Conservation (phyloP, 805 yeast species). For the Cephaloascus albidus region DNA sequence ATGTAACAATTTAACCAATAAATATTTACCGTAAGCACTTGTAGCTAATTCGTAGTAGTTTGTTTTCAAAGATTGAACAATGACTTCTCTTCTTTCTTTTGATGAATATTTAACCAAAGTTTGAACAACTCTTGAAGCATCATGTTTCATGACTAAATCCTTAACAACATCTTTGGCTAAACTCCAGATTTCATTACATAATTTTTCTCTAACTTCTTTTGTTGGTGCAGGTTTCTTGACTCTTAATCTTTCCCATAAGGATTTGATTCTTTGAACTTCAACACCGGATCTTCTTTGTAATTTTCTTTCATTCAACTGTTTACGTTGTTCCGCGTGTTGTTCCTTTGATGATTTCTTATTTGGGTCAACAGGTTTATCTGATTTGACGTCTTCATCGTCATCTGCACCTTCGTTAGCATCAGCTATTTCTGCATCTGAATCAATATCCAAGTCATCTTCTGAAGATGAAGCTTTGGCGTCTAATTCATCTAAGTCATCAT, state of each 20-base stretch:
- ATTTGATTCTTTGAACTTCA: constrained; percentile 77
- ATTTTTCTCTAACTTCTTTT: constrained; percentile 62
- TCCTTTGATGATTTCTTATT: constrained; percentile 48
- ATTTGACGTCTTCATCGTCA: constrained; percentile 17
- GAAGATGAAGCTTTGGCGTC: constrained; percentile 9
- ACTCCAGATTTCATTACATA: constrained; percentile 80
- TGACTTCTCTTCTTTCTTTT: constrained; percentile 65
- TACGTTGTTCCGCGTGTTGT: constrained; percentile 77
- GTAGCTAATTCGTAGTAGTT: constrained; percentile 77
- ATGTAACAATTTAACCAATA: constrained; percentile 80
- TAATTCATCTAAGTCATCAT: constrained; percentile 14
- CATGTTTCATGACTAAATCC: constrained; percentile 90
- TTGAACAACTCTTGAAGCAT: constrained; percentile 93
- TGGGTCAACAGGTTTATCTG: constrained; percentile 20
- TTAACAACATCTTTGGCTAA: constrained; percentile 66
- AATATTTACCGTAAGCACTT: constrained; percentile 87
- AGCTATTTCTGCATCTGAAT: constrained; percentile 9
- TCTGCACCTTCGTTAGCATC: constrained; percentile 16
- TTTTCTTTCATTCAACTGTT: constrained; percentile 72
- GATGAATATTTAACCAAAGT: constrained; percentile 82
- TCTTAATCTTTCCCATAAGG: constrained; percentile 85
- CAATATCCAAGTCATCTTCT: constrained; percentile 11
- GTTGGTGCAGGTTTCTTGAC: constrained; percentile 78
- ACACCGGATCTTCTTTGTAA: constrained; percentile 79
- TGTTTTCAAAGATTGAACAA: constrained; percentile 64